Evolutionary conservation across 2,329 filamentous ascomycete species (phyloP).

Genomic region (Phaeosphaeria sp.): DNA sequence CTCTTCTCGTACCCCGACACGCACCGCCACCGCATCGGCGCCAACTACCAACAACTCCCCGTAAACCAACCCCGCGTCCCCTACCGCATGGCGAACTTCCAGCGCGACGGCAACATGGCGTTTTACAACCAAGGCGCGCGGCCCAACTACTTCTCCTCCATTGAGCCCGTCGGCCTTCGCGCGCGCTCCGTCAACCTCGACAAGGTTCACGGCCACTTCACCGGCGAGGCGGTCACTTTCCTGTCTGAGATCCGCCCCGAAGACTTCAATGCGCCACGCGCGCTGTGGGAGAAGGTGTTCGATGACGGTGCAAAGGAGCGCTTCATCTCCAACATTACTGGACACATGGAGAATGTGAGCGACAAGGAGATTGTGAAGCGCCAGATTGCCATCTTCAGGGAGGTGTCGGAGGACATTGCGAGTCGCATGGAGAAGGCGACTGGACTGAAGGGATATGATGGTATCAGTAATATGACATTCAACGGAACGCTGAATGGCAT

Average conservation of each 20-base stretch:
- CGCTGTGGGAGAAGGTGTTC: slow-evolving; percentile 67
- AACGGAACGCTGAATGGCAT: slow-evolving; percentile 70
- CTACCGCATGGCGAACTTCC: slow-evolving; percentile 68
- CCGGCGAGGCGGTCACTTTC: slow-evolving; percentile 58
- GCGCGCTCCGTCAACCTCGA: slow-evolving; percentile 56
- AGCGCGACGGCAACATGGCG: slow-evolving; percentile 75
- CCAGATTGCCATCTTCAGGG: slow-evolving; percentile 70
- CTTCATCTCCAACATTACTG: slow-evolving; percentile 66
- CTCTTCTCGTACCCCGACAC: slow-evolving; percentile 76
- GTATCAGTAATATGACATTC: slow-evolving; percentile 63
- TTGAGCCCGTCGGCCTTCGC: slow-evolving; percentile 59
- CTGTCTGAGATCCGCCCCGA: slow-evolving; percentile 60
- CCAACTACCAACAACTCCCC: slow-evolving; percentile 66
- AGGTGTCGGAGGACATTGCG: slow-evolving; percentile 66
- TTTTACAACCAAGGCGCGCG: slow-evolving; percentile 69
- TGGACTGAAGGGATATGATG: slow-evolving; percentile 66
- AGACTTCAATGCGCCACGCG: slow-evolving; percentile 64
- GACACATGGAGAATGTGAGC: slow-evolving; percentile 66
- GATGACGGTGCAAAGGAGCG: slow-evolving; percentile 65
- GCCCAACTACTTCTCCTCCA: slow-evolving; percentile 63
- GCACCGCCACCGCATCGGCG: slow-evolving; percentile 64
- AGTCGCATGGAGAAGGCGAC: slow-evolving; percentile 67
- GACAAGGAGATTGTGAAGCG: slow-evolving; percentile 68
- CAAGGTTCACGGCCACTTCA: slow-evolving; percentile 60
- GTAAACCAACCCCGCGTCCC: slow-evolving; percentile 61